phyloP scores from a whole-genome alignment of 1,139 yeast species.

The Candida neerlandica region DNA sequence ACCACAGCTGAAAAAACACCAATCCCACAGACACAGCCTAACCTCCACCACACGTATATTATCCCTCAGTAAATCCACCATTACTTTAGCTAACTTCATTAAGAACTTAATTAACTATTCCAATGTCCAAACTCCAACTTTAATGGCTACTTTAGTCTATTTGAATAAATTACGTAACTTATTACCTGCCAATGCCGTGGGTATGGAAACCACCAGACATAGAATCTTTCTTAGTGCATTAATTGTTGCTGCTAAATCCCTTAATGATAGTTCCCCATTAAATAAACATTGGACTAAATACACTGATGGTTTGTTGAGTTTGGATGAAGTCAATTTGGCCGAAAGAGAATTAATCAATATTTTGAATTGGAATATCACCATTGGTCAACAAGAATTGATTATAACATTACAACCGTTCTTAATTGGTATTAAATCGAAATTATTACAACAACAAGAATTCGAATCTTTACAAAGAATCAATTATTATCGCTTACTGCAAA shows the following conservation, averaged over 20 bases:
- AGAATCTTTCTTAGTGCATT: conserved; percentile 87
- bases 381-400: conserved; percentile 69
- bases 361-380: conserved; percentile 80
- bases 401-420: conserved; percentile 75
- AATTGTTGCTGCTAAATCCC: conserved; percentile 84
- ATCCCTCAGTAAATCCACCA: conserved; percentile 17
- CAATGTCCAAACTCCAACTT: conserved; percentile 92
- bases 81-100: conserved; percentile 62
- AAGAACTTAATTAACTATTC: conserved; percentile 72
- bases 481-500: conserved; percentile 39
- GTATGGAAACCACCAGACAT: conserved; percentile 93
- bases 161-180: conserved; percentile 72
- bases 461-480: conserved; percentile 38
- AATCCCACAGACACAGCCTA: background rate
- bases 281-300: conserved; percentile 95
- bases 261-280: conserved; percentile 91
- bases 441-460: conserved; percentile 30
- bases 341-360: conserved; percentile 84
- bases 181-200: conserved; percentile 86
- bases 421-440: conserved; percentile 58
- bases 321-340: conserved; percentile 84
- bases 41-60: conserved; percentile 10
- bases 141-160: conserved; percentile 89
- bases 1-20: conserved; percentile 25
- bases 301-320: conserved; percentile 77